These are phyloP conservation scores for Thecamonas trahens DNA, from an alignment of 78 protist species.

Conservation along the genomic window DNA sequence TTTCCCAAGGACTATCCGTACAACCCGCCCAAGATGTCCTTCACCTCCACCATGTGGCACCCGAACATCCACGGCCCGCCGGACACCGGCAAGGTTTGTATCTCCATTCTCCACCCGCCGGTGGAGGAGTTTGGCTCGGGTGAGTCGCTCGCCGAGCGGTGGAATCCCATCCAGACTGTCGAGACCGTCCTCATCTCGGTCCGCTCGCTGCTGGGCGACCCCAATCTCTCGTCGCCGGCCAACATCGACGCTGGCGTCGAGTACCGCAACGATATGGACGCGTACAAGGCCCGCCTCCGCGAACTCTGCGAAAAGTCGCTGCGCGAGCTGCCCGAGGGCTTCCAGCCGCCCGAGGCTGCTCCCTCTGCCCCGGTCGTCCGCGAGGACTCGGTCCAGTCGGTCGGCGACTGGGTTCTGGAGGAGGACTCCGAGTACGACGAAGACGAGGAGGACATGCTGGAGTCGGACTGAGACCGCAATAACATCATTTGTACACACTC, in stretches of 20 bases:
- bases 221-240: slow-evolving; percentile 30
- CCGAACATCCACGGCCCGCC: slow-evolving; percentile 60
- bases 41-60: slow-evolving; percentile 39
- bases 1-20: slow-evolving; percentile 48
- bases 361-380: no score
- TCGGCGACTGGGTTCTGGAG: no score
- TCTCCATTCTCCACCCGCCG: slow-evolving; percentile 51
- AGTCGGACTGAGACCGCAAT: no score
- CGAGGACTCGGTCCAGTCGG: no score
- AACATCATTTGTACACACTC: no score
- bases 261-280: no score
- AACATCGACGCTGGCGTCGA: slow-evolving; percentile 49
- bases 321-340: no score
- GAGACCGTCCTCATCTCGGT: slow-evolving; percentile 28
- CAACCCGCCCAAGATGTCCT: slow-evolving; percentile 34
- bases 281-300: no score
- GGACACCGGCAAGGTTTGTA: slow-evolving; percentile 47
- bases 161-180: slow-evolving; percentile 27
- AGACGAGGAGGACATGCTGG: no score
- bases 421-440: no score
- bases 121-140: slow-evolving; percentile 9
- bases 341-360: no score
- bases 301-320: no score
- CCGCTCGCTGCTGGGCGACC: slow-evolving; percentile 18
- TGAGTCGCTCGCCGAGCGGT: slow-evolving; percentile 16